Conservation (phyloP, 2,329 filamentous ascomycete species). For the Paecilomyces variotii region DNA sequence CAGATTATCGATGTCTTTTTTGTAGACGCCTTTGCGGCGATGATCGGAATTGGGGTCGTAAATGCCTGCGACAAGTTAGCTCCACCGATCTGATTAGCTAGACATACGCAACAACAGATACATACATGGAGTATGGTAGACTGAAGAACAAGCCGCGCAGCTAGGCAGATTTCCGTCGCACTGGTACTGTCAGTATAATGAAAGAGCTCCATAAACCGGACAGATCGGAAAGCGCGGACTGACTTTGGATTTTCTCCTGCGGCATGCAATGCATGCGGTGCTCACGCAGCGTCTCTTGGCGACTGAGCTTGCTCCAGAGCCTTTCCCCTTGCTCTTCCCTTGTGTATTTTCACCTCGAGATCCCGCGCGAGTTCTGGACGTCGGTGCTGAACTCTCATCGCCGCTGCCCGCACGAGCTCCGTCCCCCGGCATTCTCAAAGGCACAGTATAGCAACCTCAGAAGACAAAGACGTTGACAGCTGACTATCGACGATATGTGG, state of each 20-base stretch:
- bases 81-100: conserved; percentile 6
- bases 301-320: conserved; percentile 13
- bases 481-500: background rate
- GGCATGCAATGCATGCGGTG: conserved; percentile 75
- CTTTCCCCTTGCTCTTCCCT: conserved; percentile 22
- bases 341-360: conserved; percentile 7
- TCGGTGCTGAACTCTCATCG: background rate
- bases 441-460: background rate
- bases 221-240: conserved; percentile 4
- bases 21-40: conserved; percentile 91
- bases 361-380: background rate
- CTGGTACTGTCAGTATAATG: conserved; percentile 21
- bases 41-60: conserved; percentile 97
- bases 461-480: background rate
- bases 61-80: conserved; percentile 55
- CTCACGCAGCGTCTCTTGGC: conserved; percentile 69
- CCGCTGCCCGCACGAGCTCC: background rate
- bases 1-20: conserved; percentile 81
- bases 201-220: background rate
- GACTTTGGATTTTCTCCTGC: conserved; percentile 67
- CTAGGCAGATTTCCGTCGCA: conserved; percentile 88
- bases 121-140: conserved; percentile 54
- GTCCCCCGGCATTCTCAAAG: background rate
- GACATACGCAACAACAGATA: conserved; percentile 1
- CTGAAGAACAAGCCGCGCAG: conserved; percentile 91